These are phyloP conservation scores for Anthracocystis walkeri DNA, from an alignment of 1,284 basidiomycete genomes.

Conservation along the genomic window DNA sequence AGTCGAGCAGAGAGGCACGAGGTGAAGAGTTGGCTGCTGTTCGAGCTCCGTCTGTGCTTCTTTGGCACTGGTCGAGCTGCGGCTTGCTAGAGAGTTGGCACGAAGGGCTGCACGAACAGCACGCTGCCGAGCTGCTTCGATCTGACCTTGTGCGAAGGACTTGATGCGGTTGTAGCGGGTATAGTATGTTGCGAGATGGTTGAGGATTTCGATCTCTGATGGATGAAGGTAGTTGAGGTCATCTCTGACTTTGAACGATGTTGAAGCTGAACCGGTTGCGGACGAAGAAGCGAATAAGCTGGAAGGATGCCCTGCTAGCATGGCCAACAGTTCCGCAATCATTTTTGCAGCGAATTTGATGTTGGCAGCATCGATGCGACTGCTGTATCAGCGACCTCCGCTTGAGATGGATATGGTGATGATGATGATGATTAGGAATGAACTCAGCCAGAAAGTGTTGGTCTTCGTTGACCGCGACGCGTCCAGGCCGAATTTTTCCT, in stretches of 20 bases:
- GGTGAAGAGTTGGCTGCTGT: constrained; percentile 43
- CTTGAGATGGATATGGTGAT: neutral
- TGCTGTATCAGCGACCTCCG: neutral
- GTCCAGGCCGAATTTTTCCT: constrained; percentile 3
- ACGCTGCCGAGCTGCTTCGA: constrained; percentile 41
- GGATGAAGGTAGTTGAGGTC: constrained; percentile 46
- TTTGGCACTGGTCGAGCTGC: constrained; percentile 12
- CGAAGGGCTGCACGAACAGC: constrained; percentile 42
- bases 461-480: constrained; percentile 39
- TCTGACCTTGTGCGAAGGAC: constrained; percentile 36
- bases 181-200: constrained; percentile 45
- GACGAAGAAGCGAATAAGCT: constrained; percentile 51
- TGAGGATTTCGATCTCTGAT: constrained; percentile 44
- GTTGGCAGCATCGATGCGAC: neutral
- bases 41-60: constrained; percentile 28
- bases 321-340: constrained; percentile 53
- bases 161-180: constrained; percentile 46
- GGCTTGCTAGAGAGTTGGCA: constrained; percentile 35
- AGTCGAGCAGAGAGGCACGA: constrained; percentile 52
- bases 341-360: constrained; percentile 2
- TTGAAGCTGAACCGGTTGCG: neutral
- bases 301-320: constrained; percentile 52
- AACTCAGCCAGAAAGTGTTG: constrained; percentile 24
- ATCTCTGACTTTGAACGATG: constrained; percentile 33
- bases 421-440: constrained; percentile 2